Base-by-base conservation (phyloP, 1,284 basidiomycete species). In the Calocybe gambosa region DNA sequence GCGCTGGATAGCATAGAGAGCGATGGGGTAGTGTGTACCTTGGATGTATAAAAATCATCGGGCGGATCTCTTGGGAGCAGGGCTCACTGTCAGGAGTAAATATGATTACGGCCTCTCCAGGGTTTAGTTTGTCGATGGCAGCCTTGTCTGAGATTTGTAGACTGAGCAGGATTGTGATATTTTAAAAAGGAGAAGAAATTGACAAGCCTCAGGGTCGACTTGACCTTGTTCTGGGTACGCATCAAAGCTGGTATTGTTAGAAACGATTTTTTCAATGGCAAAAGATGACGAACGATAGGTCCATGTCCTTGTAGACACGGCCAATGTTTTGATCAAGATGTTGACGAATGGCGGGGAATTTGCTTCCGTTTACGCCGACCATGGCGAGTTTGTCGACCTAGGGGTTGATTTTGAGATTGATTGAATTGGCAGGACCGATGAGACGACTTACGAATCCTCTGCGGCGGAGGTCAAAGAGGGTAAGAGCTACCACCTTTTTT, bases 401-500 rank as follows among this genome's bases (percentile, higher is more conserved):
- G 3, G 47, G 34, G 37, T 3, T 34, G 31, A 36, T 42, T 21
- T 45, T 35, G 31, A 21, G 23, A 18, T 34, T 18, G 35, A 7
- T 16, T 36, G 2, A 16, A 9, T n/a, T 18, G 6, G 13, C 7
- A n/a, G 15, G 6, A 36, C 6, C 8, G 16, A 18, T 6, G n/a
- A 12, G 3, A 7, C 3, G 19, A 21, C 16, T 21, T 54, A 87
- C 89, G 74, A 94, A 93, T 49, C 85, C 89, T 26, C 85, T 71
- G 53, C 92, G 79, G 51, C 89, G 82, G 38, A 95, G 79, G 64
- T 95, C 93, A 56, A 95, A 95, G 55, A 92, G 78, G 23, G 91
- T 93, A 49, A 95, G 72, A 19, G 80, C 93, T 50, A 95, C 90
- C 35, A 96, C 93, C 88, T 90, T 62, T 19, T 42, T 36, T 52